Conservation (phyloP, 345 rosid genomes). For the Bruguiera gymnorhiza region DNA sequence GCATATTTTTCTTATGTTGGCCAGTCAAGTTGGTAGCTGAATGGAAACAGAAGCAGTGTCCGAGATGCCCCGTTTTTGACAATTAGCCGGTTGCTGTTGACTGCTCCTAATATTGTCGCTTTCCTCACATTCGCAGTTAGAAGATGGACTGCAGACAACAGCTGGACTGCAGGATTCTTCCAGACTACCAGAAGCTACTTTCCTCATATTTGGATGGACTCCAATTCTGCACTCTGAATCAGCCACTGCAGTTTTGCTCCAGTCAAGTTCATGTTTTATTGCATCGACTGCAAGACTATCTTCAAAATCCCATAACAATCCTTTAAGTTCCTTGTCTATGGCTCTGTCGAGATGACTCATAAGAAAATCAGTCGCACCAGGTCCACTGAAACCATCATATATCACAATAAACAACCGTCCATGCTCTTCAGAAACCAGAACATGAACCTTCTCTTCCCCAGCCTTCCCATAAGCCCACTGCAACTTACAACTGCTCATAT, state of each 20-base stretch:
- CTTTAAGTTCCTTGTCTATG: conserved; percentile 86
- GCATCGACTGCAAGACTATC: conserved; percentile 44
- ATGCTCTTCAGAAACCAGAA: conserved; percentile 96
- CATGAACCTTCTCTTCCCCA: conserved; percentile 96
- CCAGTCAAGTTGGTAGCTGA: too few species aligned
- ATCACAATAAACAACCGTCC: conserved; percentile 95
- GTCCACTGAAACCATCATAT: conserved; percentile 98
- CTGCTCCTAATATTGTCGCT: conserved; percentile 30
- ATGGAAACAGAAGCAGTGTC: too few species aligned
- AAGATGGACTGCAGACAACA: conserved; percentile 27
- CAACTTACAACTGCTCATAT: conserved; percentile 56
- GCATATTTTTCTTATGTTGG: too few species aligned
- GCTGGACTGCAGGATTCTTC: conserved; percentile 37
- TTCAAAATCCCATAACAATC: conserved; percentile 84
- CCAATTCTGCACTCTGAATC: conserved; percentile 25
- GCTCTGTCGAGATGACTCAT: conserved; percentile 83
- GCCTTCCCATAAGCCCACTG: conserved; percentile 99
- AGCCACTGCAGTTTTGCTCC: conserved; percentile 20
- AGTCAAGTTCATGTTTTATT: conserved; percentile 28
- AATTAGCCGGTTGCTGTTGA: conserved; percentile 22
- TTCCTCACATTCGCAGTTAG: conserved; percentile 50
- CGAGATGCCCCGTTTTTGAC: conserved; percentile 47
- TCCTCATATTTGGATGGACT: conserved; percentile 29
- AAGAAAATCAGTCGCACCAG: conserved; percentile 94
- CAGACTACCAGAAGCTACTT: conserved; percentile 28